phyloP scores from a whole-genome alignment of 2,329 filamentous ascomycete genomes.

The Botryosphaeria dothidea region DNA sequence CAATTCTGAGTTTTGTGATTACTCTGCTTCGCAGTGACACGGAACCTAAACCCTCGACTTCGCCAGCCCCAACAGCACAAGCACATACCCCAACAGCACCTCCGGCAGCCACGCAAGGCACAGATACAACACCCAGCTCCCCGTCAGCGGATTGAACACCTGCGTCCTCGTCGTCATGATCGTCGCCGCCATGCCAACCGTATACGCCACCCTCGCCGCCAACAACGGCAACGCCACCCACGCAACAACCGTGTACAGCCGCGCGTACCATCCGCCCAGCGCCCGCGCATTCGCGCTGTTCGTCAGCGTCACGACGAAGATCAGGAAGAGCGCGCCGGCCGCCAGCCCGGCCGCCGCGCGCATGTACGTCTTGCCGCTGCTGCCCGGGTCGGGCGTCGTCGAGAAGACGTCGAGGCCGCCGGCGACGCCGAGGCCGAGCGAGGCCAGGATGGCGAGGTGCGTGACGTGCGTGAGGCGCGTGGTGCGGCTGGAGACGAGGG shows the following conservation, averaged over 20 bases:
- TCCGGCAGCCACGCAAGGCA: background rate
- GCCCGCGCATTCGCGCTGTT: background rate
- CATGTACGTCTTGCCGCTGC: background rate
- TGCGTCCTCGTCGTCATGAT: background rate
- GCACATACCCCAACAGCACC: background rate
- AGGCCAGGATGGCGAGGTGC: background rate
- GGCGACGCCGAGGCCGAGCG: background rate
- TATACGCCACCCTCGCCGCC: background rate
- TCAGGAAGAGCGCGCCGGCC: background rate
- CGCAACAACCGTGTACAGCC: background rate
- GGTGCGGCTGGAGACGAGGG: background rate
- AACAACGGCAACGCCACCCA: background rate
- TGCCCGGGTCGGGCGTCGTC: background rate
- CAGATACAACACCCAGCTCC: background rate
- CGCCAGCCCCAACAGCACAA: background rate
- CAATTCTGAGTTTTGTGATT: too few species aligned
- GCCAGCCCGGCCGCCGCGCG: background rate
- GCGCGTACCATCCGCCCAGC: background rate
- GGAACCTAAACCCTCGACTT: background rate
- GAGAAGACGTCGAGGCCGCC: constrained; percentile 1
- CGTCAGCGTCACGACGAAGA: background rate
- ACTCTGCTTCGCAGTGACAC: too few species aligned
- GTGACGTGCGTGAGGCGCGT: background rate
- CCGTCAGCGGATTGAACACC: background rate
- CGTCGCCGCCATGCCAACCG: background rate